phyloP scores from a whole-genome alignment of 2,329 filamentous ascomycete genomes.

The Cladosporium halotolerans region DNA sequence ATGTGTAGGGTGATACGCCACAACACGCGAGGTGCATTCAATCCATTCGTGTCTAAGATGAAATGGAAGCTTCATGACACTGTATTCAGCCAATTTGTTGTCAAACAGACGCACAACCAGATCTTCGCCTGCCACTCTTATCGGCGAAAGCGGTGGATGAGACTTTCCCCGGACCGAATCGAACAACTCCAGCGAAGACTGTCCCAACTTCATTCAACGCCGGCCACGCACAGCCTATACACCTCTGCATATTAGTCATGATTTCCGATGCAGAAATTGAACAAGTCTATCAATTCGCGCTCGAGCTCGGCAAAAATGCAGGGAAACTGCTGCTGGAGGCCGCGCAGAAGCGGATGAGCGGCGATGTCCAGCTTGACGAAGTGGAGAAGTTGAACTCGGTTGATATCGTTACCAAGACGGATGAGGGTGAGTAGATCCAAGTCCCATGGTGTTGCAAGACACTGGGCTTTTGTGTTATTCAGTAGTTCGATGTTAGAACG shows the following conservation, averaged over 20 bases:
- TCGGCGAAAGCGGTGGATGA: too few species aligned
- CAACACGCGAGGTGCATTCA: too few species aligned
- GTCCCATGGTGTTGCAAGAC: background rate
- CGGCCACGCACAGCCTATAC: too few species aligned
- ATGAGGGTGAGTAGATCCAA: constrained; percentile 53
- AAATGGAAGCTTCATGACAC: too few species aligned
- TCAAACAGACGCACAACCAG: too few species aligned
- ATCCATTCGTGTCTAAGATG: too few species aligned
- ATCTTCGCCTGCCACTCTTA: too few species aligned
- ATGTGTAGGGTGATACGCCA: too few species aligned
- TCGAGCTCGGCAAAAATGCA: constrained; percentile 64
- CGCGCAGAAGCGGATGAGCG: constrained; percentile 50
- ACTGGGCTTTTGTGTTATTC: background rate
- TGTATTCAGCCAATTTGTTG: too few species aligned
- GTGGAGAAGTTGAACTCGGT: constrained; percentile 69
- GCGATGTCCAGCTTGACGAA: constrained; percentile 34
- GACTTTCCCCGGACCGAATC: too few species aligned
- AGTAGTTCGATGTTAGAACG: background rate
- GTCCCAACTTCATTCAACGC: too few species aligned
- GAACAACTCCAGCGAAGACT: too few species aligned
- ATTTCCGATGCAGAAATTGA: constrained; percentile 44
- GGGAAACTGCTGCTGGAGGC: constrained; percentile 61
- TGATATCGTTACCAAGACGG: constrained; percentile 71
- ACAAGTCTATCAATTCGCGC: constrained; percentile 63
- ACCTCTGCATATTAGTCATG: background rate